phyloP scores from a whole-genome alignment of 192 early-diverging fungal species.

The Coemansia aciculifera region DNA sequence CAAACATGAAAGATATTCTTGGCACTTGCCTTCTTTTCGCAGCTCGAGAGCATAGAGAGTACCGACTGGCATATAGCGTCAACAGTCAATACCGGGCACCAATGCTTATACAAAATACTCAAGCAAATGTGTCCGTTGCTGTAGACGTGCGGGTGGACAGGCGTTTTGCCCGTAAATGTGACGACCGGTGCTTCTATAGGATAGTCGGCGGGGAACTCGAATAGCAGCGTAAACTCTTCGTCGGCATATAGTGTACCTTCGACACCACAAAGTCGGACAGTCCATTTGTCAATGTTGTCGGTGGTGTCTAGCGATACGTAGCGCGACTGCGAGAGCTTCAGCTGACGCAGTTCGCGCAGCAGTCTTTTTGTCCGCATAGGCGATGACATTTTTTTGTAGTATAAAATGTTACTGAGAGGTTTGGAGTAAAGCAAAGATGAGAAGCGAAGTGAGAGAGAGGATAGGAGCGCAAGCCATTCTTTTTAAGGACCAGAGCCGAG shows the following conservation, averaged over 20 bases:
- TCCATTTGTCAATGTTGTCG: conserved; percentile 64
- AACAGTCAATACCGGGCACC: conserved; percentile 92
- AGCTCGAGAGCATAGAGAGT: conserved; percentile 89
- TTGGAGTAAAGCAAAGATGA: neutral
- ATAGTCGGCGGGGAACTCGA: conserved; percentile 72
- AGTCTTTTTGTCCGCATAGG: conserved; percentile 40
- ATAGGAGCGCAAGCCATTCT: neutral
- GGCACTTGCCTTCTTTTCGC: conserved; percentile 65
- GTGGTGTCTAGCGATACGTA: conserved; percentile 27
- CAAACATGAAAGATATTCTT: neutral
- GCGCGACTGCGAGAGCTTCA: conserved; percentile 24
- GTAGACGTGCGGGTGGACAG: conserved; percentile 79
- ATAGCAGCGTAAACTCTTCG: conserved; percentile 59
- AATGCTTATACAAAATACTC: conserved; percentile 91
- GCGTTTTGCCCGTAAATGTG: conserved; percentile 61
- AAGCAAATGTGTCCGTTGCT: conserved; percentile 97
- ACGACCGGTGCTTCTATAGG: conserved; percentile 76
- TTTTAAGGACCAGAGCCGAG: neutral
- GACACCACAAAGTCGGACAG: conserved; percentile 61
- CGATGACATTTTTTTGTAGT: conserved; percentile 9
- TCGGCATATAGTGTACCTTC: conserved; percentile 65
- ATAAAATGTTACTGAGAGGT: neutral
- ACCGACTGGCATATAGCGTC: conserved; percentile 86
- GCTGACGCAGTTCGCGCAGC: conserved; percentile 42
- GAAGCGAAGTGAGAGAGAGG: neutral